Conservation (phyloP, 345 rosid genomes). For the Linum trigynum region DNA sequence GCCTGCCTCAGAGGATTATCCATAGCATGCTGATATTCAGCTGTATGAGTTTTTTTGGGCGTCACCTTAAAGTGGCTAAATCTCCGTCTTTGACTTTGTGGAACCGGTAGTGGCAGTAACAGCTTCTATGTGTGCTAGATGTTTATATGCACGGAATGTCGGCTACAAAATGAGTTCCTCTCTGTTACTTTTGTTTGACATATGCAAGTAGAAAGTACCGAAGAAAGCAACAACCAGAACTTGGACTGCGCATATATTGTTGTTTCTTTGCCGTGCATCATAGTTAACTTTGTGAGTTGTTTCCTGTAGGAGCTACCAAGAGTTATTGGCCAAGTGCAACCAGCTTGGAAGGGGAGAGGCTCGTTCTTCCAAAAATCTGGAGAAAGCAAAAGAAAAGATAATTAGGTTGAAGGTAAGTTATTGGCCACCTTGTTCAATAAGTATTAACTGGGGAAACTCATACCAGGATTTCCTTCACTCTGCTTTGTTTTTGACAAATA, state of each 20-base stretch:
- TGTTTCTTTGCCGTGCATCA: neutral
- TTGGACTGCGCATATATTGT: neutral
- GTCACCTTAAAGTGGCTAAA: neutral
- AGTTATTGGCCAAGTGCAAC: slow-evolving; percentile 81
- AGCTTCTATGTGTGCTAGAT: too few relatives aligned
- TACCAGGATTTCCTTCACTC: neutral
- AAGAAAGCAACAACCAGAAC: neutral
- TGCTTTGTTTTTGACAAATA: neutral
- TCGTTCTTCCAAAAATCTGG: slow-evolving; percentile 51
- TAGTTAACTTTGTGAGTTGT: neutral
- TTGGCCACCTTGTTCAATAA: neutral
- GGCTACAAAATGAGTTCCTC: too few relatives aligned
- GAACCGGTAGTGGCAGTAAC: too few relatives aligned
- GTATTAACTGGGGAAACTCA: neutral
- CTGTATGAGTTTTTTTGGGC: neutral
- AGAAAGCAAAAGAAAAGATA: slow-evolving; percentile 65
- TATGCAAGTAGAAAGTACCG: neutral
- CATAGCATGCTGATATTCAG: too few relatives aligned
- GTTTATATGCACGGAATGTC: too few relatives aligned
- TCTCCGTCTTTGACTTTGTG: too few relatives aligned
- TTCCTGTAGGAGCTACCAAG: slow-evolving; percentile 65
- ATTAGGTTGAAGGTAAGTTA: slow-evolving; percentile 50
- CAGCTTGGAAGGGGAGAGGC: slow-evolving; percentile 85
- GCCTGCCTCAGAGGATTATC: neutral
- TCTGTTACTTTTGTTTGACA: too few relatives aligned